These are phyloP conservation scores for Ophiosphaerella herpotricha DNA, from an alignment of 2,329 filamentous ascomycete genomes.

Conservation along the genomic window DNA sequence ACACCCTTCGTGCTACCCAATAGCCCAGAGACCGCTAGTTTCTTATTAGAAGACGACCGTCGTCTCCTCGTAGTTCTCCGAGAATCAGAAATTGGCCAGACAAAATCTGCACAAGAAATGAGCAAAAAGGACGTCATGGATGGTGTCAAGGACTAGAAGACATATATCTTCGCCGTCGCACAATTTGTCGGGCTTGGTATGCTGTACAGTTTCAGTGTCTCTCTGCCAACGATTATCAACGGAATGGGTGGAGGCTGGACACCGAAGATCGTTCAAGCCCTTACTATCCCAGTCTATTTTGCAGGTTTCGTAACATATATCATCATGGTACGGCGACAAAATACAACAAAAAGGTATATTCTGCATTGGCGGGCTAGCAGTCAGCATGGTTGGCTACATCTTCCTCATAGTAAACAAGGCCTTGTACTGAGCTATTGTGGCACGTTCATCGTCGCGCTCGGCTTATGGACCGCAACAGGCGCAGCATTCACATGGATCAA, in stretches of 20 bases:
- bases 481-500: slow-evolving; percentile 34
- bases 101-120: slow-evolving; percentile 51
- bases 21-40: slow-evolving; percentile 45
- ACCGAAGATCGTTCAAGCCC: slow-evolving; percentile 29
- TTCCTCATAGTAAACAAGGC: slow-evolving; percentile 38
- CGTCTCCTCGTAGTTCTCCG: slow-evolving; percentile 22
- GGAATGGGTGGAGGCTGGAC: slow-evolving; percentile 31
- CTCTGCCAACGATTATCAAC: slow-evolving; percentile 38
- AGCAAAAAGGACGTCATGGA: slow-evolving; percentile 54
- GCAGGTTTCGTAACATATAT: slow-evolving; percentile 30
- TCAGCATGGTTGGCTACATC: slow-evolving; percentile 56
- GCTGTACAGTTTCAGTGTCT: slow-evolving; percentile 33
- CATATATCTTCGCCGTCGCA: slow-evolving; percentile 49
- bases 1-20: slow-evolving; percentile 59
- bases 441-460: slow-evolving; percentile 36
- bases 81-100: slow-evolving; percentile 51
- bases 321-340: slow-evolving; percentile 29
- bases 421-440: slow-evolving; percentile 28
- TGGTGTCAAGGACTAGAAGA: slow-evolving; percentile 48
- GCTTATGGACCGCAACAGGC: slow-evolving; percentile 30
- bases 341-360: slow-evolving; percentile 34
- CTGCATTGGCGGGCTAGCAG: slow-evolving; percentile 24
- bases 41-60: slow-evolving; percentile 32
- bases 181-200: slow-evolving; percentile 44
- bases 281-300: slow-evolving; percentile 40